Evolutionary conservation across 163 green algal species (phyloP).

Genomic region (Chloroidium sp.): DNA sequence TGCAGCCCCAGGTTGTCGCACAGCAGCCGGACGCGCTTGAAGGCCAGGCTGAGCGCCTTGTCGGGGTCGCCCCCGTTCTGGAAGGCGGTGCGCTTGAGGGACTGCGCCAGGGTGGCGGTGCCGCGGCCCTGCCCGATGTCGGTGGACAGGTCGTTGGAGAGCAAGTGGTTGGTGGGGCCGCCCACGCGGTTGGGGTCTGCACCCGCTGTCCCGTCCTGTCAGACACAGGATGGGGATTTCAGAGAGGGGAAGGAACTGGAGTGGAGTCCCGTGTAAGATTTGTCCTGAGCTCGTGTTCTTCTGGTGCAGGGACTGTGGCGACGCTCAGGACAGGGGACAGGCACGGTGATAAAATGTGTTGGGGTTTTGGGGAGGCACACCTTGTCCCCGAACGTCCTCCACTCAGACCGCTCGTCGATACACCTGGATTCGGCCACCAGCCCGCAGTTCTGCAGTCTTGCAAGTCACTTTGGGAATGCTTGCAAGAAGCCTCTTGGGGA

Average conservation of each 20-base stretch:
- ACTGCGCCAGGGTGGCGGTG: conserved; percentile 18
- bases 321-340: no score
- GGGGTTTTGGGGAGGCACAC: not conserved
- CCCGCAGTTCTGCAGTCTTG: conserved; percentile 63
- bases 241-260: no score
- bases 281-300: no score
- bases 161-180: conserved; percentile 44
- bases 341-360: no score
- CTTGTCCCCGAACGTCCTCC: conserved; percentile 85
- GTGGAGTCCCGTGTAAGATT: no score
- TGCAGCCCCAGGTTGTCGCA: conserved; percentile 57
- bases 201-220: conserved; percentile 53
- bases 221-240: conserved; percentile 13
- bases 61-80: conserved; percentile 39
- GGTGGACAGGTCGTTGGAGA: conserved; percentile 41
- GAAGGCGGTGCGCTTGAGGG: conserved; percentile 21
- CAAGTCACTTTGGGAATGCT: not conserved
- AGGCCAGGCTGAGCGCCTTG: conserved; percentile 60
- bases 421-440: conserved; percentile 79
- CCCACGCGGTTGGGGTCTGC: conserved; percentile 85
- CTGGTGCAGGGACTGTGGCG: no score
- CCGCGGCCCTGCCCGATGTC: conserved; percentile 18
- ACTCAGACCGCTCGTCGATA: conserved; percentile 95
- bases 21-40: conserved; percentile 57
- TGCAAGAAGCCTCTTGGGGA: not conserved